Base-by-base conservation (phyloP, 768 basidiomycete species). In the Agaricus sinodeliciosus region DNA sequence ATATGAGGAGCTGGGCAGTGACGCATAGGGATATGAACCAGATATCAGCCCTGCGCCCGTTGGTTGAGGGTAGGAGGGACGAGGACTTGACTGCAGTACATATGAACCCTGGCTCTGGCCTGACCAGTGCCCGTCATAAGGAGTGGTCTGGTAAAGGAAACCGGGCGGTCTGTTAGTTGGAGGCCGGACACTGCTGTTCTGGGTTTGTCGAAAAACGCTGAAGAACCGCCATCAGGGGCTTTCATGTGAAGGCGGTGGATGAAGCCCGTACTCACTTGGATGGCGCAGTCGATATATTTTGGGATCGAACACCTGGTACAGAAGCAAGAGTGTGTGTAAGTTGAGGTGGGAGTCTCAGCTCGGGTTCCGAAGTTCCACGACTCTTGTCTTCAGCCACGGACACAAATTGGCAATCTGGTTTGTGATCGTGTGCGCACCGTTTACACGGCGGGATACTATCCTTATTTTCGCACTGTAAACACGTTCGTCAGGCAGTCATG, bases 381-480 rank as follows among this genome's bases (percentile, higher is more conserved):
- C 45, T 54, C 25, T 35, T 18, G 42, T 73, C 68, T 16, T 69
- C 67, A 37, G 63, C 63, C 40, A 76, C 70, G 1, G 76, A 65
- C 18, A 76, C 63, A 59, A 75, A 78, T 41, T 65, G 59, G 61
- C 78, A 79, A 13, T 62, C 34, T n/a, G 19, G 19, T 19, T 58
- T 48, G 66, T 63, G 27, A 58, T 59, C 46, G 63, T 67, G 54
- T 43, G 62, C 60, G 61, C 77, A 78, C 44, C 72, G 67, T 44
- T 71, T 65, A 60, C 77, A 78, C 26, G 66, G 64, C 42, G 59
- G 43, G 12, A 60, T 55, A 19, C 61, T 64, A 16, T 63, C 60
- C 16, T 56, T 58, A 6, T 61, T 66, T 12, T 62, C 61, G 60
- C 70, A 71, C 72, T 68, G 48, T 15, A 11, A 18, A 19, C 8